Evolutionary conservation across 2,329 filamentous ascomycete genomes (phyloP), one percentile per base, ranked within the genome.

Genomic region (Fusarium sp.): DNA sequence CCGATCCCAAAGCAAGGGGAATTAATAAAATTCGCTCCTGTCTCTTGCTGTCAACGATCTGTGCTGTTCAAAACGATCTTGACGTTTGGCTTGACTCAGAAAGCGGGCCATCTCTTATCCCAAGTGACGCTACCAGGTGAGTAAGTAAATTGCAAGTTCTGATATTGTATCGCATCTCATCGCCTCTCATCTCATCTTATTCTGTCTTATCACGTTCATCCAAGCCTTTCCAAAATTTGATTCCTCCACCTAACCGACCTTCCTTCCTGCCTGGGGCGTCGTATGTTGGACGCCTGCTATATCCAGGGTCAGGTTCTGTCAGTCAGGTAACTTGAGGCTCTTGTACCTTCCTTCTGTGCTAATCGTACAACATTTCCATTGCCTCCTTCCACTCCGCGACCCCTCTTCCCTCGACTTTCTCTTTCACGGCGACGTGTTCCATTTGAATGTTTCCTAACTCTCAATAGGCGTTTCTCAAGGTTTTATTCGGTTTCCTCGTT

Each of bases 21-120:
- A 54, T 59, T 53, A 43, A 64, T 55, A 59, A 56, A 58, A 47
- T 29, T 63, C 63, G 49, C 29, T 68, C 30, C 45, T 50, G 38
- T 44, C 42, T 63, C 34, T 63, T 32, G 14, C 14, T 18, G 27
- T 32, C 38, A 27, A 32, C 38, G 52, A 59, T 66, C 30, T 49
- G 30, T 40, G 44, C 52, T 47, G 34, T 51, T 32, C 52, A 49
- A 50, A 32, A 34, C 43, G 43, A 51, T 45, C 47, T 24, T 45
- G 46, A 58, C 22, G 29, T 24, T 49, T 32, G 50, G 11, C 59
- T 64, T 57, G 63, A 64, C 55, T 71, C 45, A 45, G 51, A 69
- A 69, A 69, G 49, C 55, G 52, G 68, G 49, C 52, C 59, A 51
- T 56, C 38, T 22, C 27, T 53, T 52, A 50, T 62, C 38, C 34